Conservation (phyloP, 2,329 filamentous ascomycete species). For the Coleophoma eucalyptorum region DNA sequence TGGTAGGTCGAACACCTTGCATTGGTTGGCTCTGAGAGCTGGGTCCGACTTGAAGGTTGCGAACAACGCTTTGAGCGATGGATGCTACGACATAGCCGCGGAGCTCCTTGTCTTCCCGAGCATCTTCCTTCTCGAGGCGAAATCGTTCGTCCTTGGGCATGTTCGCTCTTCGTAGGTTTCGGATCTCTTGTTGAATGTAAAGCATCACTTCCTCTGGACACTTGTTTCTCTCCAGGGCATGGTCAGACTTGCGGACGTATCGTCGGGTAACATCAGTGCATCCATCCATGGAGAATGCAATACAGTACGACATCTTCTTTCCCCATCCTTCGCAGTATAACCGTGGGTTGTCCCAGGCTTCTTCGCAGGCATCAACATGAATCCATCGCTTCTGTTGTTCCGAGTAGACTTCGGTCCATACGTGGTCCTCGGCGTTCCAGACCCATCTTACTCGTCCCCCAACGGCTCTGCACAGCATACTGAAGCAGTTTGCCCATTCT, state of each 20-base stretch:
- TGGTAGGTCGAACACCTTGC: conserved; percentile 7
- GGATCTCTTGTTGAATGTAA: conserved; percentile 90
- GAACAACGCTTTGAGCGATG: conserved; percentile 63
- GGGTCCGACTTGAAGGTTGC: conserved; percentile 15
- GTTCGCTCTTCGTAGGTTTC: conserved; percentile 75
- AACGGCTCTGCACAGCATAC: conserved; percentile 93
- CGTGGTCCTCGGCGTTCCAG: conserved; percentile 96
- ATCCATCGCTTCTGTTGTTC: conserved; percentile 92
- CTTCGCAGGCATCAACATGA: conserved; percentile 94
- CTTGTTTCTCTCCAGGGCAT: conserved; percentile 70
- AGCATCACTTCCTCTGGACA: conserved; percentile 87
- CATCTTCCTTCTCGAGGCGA: conserved; percentile 75
- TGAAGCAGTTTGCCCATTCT: conserved; percentile 98
- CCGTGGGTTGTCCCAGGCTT: conserved; percentile 89
- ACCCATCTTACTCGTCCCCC: conserved; percentile 93
- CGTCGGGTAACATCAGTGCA: conserved; percentile 63
- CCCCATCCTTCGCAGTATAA: conserved; percentile 94
- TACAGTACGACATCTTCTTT: conserved; percentile 94
- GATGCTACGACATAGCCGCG: conserved; percentile 69
- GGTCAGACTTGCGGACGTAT: conserved; percentile 68
- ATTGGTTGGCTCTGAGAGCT: conserved; percentile 10
- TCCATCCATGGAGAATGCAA: conserved; percentile 91
- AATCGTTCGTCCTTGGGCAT: conserved; percentile 84
- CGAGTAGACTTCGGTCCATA: conserved; percentile 97
- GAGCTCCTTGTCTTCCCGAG: conserved; percentile 70